These are phyloP conservation scores for Phytopythium vexans DNA, from an alignment of 352 stramenopile species.

Conservation along the genomic window DNA sequence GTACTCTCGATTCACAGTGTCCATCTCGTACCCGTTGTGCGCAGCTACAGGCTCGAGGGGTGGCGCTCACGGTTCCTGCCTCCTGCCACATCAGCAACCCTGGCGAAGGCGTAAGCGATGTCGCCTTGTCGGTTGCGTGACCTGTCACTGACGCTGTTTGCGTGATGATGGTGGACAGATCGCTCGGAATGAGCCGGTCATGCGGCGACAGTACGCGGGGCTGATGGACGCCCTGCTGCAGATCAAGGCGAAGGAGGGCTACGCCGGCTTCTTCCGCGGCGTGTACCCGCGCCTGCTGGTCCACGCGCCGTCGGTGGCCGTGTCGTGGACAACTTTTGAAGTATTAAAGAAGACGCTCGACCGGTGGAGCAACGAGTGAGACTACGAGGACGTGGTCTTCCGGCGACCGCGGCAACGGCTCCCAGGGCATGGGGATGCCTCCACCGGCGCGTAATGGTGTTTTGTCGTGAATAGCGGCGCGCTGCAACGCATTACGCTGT, in stretches of 20 bases:
- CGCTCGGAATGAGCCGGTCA: conserved; percentile 36
- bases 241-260: conserved; percentile 93
- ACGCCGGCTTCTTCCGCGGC: conserved; percentile 94
- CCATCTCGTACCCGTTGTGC: conserved; percentile 67
- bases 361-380: conserved; percentile 29
- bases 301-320: conserved; percentile 96
- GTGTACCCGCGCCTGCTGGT: conserved; percentile 92
- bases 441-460: conserved; percentile 8
- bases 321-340: conserved; percentile 99
- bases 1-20: conserved; percentile 56
- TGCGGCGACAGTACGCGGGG: conserved; percentile 70
- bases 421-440: too few relatives aligned
- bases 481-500: neutral
- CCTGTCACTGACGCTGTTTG: neutral
- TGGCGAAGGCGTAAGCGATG: conserved; percentile 24
- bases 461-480: neutral
- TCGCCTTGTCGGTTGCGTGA: neutral
- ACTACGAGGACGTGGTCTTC: neutral
- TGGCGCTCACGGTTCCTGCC: conserved; percentile 56
- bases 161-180: conserved; percentile 6
- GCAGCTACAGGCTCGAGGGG: conserved; percentile 63
- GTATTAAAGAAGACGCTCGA: conserved; percentile 88
- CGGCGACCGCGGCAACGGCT: too few relatives aligned
- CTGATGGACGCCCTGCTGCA: conserved; percentile 72
- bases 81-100: conserved; percentile 55